Conservation (phyloP, 345 rosid species). For the Abelmoschus esculentus region DNA sequence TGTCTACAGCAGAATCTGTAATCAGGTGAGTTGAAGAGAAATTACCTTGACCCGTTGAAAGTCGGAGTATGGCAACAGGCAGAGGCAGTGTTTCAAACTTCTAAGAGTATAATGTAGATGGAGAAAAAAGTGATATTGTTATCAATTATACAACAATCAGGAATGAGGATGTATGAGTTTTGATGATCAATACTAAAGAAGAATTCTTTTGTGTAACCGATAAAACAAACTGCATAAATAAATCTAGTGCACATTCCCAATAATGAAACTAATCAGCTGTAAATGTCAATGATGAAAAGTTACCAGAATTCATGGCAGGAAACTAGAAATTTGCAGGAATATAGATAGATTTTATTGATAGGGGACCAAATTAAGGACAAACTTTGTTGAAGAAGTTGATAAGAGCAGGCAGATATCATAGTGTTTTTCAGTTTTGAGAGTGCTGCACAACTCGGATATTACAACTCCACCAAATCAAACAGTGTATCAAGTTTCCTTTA, state of each 20-base stretch:
- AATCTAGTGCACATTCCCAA: background rate
- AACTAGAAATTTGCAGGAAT: background rate
- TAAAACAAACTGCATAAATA: background rate
- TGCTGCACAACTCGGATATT: too few species aligned
- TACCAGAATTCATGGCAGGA: background rate
- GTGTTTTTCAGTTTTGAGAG: too few species aligned
- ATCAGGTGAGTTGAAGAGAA: background rate
- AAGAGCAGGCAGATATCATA: too few species aligned
- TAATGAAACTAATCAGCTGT: background rate
- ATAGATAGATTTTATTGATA: background rate
- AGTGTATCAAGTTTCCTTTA: too few species aligned
- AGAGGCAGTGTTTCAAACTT: too few species aligned
- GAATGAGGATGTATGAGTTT: background rate
- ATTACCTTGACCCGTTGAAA: background rate
- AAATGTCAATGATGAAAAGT: background rate
- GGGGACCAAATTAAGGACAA: background rate
- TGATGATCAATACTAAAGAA: background rate
- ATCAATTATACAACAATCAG: background rate
- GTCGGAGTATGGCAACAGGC: background rate
- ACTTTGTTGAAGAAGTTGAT: background rate
- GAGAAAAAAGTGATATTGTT: background rate
- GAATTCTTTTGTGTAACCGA: background rate
- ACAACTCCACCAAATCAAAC: too few species aligned
- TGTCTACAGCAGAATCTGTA: background rate
- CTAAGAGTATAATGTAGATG: background rate